Evolutionary conservation across 2,329 filamentous ascomycete species (phyloP).

Genomic region (Botrytis elliptica): DNA sequence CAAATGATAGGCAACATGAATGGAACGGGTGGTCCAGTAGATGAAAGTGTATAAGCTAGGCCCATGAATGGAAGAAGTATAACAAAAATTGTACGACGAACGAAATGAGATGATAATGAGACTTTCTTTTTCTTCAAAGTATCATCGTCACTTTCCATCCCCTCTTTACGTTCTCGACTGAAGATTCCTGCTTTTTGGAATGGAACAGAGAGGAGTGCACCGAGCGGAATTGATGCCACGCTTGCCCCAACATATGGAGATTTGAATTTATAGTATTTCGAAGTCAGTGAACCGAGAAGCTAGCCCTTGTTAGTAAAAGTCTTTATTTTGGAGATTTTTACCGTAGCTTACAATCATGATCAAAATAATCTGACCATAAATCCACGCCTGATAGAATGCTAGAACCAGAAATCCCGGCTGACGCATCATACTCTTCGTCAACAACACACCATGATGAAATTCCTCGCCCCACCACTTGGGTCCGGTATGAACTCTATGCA

Average conservation of each 20-base stretch:
- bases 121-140: conserved; percentile 60
- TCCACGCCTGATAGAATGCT: conserved; percentile 73
- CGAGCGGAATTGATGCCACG: conserved; percentile 64
- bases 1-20: conserved; percentile 65
- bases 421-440: conserved; percentile 68
- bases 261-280: conserved; percentile 62
- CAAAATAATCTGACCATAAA: conserved; percentile 73
- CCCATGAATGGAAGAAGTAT: conserved; percentile 65
- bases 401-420: conserved; percentile 73
- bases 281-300: conserved; percentile 69
- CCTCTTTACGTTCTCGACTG: conserved; percentile 60
- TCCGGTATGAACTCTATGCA: conserved; percentile 70
- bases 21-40: conserved; percentile 59
- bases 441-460: conserved; percentile 65
- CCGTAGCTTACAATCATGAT: conserved; percentile 60
- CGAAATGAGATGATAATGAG: conserved; percentile 69
- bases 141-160: conserved; percentile 63
- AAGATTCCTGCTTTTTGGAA: conserved; percentile 71
- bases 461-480: conserved; percentile 78
- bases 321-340: conserved; percentile 7
- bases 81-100: conserved; percentile 67
- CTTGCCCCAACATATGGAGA: conserved; percentile 66
- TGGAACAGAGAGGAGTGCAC: conserved; percentile 67
- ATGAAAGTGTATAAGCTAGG: conserved; percentile 65
- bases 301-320: conserved; percentile 35